Base-by-base conservation (phyloP, 352 stramenopile genomes). In the Blastocystis sp. region DNA sequence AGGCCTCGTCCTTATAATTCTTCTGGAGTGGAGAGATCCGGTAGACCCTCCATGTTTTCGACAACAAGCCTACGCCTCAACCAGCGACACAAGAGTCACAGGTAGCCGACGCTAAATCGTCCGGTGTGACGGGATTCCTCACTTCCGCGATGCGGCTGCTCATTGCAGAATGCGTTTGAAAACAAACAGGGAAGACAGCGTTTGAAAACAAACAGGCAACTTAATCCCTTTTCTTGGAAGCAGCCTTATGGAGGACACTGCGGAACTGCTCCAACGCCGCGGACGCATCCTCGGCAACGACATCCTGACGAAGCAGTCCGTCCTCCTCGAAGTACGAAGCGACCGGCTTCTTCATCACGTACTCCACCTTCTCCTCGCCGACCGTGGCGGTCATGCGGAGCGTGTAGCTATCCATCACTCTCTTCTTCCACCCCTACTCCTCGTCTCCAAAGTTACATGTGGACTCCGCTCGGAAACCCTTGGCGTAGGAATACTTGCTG, bases 401-500 rank as follows among this genome's bases (percentile, higher is more conserved):
- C 14, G 57, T 59, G 34, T 84, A 84, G 40, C 74, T 84, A 84
- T 10, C 14, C 1, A 19, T 62, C 24, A 84, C 1, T 6, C 6
- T 38, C n/a, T 9, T n/a, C 14, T 24, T 21, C 14, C 40, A 14
- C 17, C 19, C 9, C n/a, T 24, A 84, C 74, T 84, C 52, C 17
- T 68, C 40, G 40, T 69, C 60, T 48, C 74, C 74, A 69, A 84
- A 84, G 45, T 45, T n/a, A 28, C 74, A 68, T 21, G 17, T 48
- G 4, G 74, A 84, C 24, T 38, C 24, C 19, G 34, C 74, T 52
- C 74, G 24, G n/a, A 84, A 66, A 40, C 69, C 57, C 45, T 62
- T 84, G 7, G 74, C 74, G 28, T 64, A 28, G 28, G 52, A 84
- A 48, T 57, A 84, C 57, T 84, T 84, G 54, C 74, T 84, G 45